Evolutionary conservation across 352 stramenopile species (phyloP).

Genomic region (Pythium sp.): DNA sequence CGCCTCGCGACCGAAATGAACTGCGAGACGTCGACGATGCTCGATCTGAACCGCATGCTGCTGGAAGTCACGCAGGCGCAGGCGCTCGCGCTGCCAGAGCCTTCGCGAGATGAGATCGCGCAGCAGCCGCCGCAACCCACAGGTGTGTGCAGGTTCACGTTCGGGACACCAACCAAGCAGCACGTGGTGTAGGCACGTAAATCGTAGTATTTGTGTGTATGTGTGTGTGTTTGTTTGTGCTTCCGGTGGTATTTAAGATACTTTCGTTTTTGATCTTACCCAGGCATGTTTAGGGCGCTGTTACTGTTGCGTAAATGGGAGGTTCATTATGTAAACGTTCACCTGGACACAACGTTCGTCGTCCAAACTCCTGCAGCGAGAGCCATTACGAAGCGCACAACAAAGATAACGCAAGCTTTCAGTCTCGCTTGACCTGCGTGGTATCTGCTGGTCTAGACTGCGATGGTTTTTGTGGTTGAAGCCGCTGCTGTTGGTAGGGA

Average conservation of each 20-base stretch:
- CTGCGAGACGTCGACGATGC: conserved; percentile 45
- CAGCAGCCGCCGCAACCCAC: conserved; percentile 32
- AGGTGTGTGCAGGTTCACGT: conserved; percentile 59
- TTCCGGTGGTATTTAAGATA: conserved; percentile 1
- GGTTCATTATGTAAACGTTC: no score
- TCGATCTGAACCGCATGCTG: conserved; percentile 61
- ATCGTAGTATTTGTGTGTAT: background rate
- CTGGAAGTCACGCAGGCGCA: conserved; percentile 30
- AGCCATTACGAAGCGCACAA: no score
- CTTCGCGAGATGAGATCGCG: conserved; percentile 7
- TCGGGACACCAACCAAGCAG: conserved; percentile 30
- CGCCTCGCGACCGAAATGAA: conserved; percentile 64
- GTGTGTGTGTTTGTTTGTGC: background rate
- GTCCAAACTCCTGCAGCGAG: background rate
- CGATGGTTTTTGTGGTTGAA: background rate
- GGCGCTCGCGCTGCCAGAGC: conserved; percentile 4
- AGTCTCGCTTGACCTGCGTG: background rate
- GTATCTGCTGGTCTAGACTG: background rate
- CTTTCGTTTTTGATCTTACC: background rate
- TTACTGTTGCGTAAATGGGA: background rate
- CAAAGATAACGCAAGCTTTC: background rate
- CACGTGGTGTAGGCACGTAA: conserved; percentile 21
- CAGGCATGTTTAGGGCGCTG: background rate
- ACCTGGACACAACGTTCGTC: no score
- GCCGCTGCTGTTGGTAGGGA: background rate